Evolutionary conservation across 208 protist species (phyloP), one percentile per base, ranked within the genome.

Genomic region (Acanthamoeba sp.): DNA sequence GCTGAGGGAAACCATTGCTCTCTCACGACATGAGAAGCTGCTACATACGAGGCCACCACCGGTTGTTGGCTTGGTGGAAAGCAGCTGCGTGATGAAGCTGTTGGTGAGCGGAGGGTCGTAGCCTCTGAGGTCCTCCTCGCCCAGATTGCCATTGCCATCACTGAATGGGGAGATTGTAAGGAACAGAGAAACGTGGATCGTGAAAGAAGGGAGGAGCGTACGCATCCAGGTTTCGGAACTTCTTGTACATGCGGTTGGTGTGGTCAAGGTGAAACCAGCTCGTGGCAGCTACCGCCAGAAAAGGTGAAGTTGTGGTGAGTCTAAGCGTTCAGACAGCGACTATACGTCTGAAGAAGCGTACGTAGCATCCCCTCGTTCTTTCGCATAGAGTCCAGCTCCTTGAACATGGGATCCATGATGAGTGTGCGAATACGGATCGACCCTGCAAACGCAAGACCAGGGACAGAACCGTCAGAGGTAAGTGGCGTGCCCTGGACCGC

Each of bases 331-430:
- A 62, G 55, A 27, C 22, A 12, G 55, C 55, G 55, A 62, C 22
- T 62, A 62, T 62, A 22, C 55, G 22, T n/a, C n/a, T n/a, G n/a
- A n/a, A n/a, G 29, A 34, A 16, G 3, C 38, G 20, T 80, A 80
- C 69, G 36, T 45, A 80, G 36, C 69, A 45, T 29, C 22, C 69
- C 38, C 5, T 48, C 69, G 18, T 59, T 59, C 48, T 87, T 87
- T 32, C 78, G 78, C 45, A 87, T 40, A 5, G 45, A 34, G 6
- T 62, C 78, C 9, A 87, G 45, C 20, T 87, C 78, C 48, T 87
- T 87, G 45, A 87, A 87, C 78, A 87, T 87, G 78, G 78, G 78
- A 20, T 59, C 48, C n/a, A 38, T 87, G 38, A 87, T 59, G 27
- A 87, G 34, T 10, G 78, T 40, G 45, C 78, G 78, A 59, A 87